Conservation (phyloP, 1,139 yeast species). For the Trichomonascaceae sp. region DNA sequence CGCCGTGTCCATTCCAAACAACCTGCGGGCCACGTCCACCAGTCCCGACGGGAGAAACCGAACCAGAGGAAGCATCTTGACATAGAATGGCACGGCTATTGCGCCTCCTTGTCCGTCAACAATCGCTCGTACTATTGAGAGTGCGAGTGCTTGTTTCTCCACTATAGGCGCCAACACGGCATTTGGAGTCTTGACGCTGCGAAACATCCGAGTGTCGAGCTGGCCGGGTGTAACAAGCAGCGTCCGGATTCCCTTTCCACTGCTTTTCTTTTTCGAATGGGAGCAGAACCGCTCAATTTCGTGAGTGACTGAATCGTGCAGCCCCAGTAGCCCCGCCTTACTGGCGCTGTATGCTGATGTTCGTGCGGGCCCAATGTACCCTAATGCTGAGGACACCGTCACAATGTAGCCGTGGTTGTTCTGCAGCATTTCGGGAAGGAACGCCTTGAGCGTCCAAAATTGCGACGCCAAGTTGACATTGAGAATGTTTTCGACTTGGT, state of each 20-base stretch:
- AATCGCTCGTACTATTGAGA: conserved; percentile 38
- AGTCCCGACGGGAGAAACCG: conserved; percentile 64
- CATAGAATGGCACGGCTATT: conserved; percentile 58
- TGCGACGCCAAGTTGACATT: conserved; percentile 48
- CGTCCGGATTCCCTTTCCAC: conserved; percentile 43
- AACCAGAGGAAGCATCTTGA: conserved; percentile 50
- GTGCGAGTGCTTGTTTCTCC: conserved; percentile 50
- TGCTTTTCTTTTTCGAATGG: too few species aligned
- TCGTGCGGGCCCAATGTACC: conserved; percentile 50
- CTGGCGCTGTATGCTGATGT: conserved; percentile 64
- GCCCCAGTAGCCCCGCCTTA: conserved; percentile 65
- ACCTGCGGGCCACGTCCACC: conserved; percentile 36
- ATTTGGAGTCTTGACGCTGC: conserved; percentile 56
- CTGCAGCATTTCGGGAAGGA: conserved; percentile 25
- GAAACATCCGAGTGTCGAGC: conserved; percentile 54
- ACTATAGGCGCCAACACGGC: conserved; percentile 64
- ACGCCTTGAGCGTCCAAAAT: conserved; percentile 34
- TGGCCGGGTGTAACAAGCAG: conserved; percentile 77
- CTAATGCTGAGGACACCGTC: conserved; percentile 47
- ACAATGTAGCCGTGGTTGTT: conserved; percentile 38
- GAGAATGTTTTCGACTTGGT: conserved; percentile 24
- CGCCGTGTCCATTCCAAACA: conserved; percentile 48
- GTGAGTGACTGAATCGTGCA: conserved; percentile 66
- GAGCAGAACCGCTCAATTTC: too few species aligned
- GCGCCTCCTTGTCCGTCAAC: conserved; percentile 53